Conservation (phyloP, 179 eudicot species). For the Beta corolliflora region DNA sequence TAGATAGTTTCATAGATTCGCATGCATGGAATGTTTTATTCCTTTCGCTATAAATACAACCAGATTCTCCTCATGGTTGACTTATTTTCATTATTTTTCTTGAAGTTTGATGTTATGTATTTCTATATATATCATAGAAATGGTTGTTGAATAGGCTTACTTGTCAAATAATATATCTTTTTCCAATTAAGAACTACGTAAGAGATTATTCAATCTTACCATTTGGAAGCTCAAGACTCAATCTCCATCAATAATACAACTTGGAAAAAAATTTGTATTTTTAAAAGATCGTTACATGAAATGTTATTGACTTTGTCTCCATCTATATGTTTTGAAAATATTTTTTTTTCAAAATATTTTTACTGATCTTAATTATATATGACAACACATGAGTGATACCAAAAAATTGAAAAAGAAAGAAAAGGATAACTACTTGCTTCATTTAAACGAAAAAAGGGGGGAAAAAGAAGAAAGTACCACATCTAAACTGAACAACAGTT, state of each 20-base stretch:
- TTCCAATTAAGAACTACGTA: background rate
- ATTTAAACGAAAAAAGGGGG: too few relatives aligned
- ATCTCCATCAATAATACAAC: background rate
- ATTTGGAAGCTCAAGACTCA: conserved; percentile 4
- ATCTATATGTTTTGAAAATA: too few relatives aligned
- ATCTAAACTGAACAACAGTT: too few relatives aligned
- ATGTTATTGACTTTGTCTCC: too few relatives aligned
- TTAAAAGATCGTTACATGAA: too few relatives aligned
- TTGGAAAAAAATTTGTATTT: background rate
- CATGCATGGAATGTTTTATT: conserved; percentile 31
- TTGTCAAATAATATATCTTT: background rate
- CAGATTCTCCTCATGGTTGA: conserved; percentile 34
- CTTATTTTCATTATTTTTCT: background rate
- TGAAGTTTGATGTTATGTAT: background rate
- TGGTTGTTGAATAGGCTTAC: background rate
- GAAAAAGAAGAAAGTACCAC: too few relatives aligned
- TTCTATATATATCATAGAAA: background rate
- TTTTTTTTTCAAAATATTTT: too few relatives aligned
- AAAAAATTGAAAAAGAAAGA: too few relatives aligned
- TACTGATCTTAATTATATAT: too few relatives aligned
- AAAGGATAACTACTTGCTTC: too few relatives aligned
- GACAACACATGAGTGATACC: too few relatives aligned
- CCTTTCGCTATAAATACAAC: conserved; percentile 16
- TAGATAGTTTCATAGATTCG: conserved; percentile 13
- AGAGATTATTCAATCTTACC: background rate